These are phyloP conservation scores for Coemansia sp. DNA, from an alignment of 192 early-diverging fungal species.

Conservation along the genomic window DNA sequence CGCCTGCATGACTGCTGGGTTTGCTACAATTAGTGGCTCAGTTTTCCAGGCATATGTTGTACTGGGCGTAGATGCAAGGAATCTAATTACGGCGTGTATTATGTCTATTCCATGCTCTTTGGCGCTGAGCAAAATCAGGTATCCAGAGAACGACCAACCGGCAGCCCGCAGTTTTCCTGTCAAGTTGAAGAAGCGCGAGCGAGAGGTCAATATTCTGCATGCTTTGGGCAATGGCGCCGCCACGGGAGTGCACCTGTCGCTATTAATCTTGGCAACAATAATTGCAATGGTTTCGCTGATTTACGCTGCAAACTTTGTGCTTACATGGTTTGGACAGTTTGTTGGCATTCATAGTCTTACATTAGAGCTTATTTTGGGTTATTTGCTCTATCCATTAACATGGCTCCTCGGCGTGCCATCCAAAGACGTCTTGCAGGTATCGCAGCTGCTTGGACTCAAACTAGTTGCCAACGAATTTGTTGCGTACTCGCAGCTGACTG, in stretches of 20 bases:
- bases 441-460: constrained; percentile 68
- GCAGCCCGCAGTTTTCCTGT: constrained; percentile 62
- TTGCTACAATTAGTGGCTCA: constrained; percentile 87
- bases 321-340: constrained; percentile 68
- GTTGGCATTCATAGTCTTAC: constrained; percentile 57
- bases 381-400: constrained; percentile 71
- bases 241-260: constrained; percentile 70
- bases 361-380: constrained; percentile 68
- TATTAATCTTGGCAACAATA: constrained; percentile 73
- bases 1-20: constrained; percentile 81
- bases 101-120: constrained; percentile 88
- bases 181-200: constrained; percentile 58
- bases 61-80: constrained; percentile 63
- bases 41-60: constrained; percentile 71
- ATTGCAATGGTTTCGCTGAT: constrained; percentile 73
- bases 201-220: constrained; percentile 73
- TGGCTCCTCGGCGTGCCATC: constrained; percentile 64
- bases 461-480: constrained; percentile 86
- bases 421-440: constrained; percentile 55
- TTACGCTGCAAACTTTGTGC: constrained; percentile 63
- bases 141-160: constrained; percentile 76
- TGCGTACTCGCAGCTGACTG: constrained; percentile 58
- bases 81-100: constrained; percentile 78
- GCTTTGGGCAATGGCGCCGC: constrained; percentile 82
- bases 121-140: constrained; percentile 77